These are phyloP conservation scores for Babesia caballi DNA, from an alignment of 169 alveolate genomes.

Conservation along the genomic window DNA sequence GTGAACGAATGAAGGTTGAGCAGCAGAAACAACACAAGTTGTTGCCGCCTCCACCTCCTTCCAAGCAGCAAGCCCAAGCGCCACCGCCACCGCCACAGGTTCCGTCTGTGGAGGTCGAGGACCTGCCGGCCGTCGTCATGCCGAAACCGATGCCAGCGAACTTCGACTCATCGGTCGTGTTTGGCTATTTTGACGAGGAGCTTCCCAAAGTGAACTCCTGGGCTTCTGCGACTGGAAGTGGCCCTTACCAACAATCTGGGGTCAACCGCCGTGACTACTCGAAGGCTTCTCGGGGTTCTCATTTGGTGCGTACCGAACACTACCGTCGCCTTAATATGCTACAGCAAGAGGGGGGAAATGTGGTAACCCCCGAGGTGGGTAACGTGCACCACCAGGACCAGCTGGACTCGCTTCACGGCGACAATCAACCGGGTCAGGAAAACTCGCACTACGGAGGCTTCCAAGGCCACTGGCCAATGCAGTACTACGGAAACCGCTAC, in stretches of 20 bases:
- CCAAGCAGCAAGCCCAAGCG: not conserved
- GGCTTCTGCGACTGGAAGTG: not conserved
- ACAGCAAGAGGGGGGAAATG: conserved; percentile 5
- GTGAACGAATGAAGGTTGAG: conserved; percentile 1
- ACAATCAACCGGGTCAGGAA: not conserved
- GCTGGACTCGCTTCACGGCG: conserved; percentile 1
- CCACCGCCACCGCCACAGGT: not conserved
- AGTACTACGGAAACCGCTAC: conserved; percentile 27
- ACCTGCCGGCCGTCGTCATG: conserved; percentile 52
- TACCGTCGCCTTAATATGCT: not conserved
- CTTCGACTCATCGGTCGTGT: conserved; percentile 25
- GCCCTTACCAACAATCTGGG: conserved; percentile 2
- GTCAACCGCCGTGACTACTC: not conserved
- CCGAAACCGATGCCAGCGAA: conserved; percentile 33
- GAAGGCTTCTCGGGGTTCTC: conserved; percentile 7
- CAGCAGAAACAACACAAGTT: not conserved
- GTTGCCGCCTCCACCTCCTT: not conserved
- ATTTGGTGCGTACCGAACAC: not conserved
- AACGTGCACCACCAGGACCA: conserved; percentile 1
- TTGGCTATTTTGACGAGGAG: conserved; percentile 56
- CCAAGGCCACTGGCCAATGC: conserved; percentile 37
- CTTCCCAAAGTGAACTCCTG: not conserved
- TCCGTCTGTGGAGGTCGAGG: not conserved
- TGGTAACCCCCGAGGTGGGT: not conserved
- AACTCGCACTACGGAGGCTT: conserved; percentile 1